phyloP scores from a whole-genome alignment of 805 yeast species.

The Myxozyma udenii region DNA sequence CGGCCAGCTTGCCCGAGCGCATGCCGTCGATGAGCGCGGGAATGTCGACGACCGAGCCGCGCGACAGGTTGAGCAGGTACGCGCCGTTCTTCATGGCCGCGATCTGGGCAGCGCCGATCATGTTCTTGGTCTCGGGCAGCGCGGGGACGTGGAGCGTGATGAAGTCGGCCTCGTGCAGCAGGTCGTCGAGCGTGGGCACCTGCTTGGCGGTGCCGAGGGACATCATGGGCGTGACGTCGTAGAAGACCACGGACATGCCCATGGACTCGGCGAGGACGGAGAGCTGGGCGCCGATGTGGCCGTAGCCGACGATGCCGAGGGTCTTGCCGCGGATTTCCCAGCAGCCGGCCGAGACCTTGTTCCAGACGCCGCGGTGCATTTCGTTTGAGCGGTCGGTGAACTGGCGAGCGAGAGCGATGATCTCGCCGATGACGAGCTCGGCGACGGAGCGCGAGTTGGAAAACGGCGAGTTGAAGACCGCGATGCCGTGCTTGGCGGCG shows the following conservation, averaged over 20 bases:
- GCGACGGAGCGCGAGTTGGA: slow-evolving; percentile 98
- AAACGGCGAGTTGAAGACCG: slow-evolving; percentile 97
- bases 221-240: slow-evolving; percentile 91
- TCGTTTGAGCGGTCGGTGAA: slow-evolving; percentile 94
- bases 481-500: slow-evolving; percentile 90
- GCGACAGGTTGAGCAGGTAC: slow-evolving; percentile 89
- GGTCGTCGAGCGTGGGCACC: slow-evolving; percentile 77
- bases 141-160: slow-evolving; percentile 94
- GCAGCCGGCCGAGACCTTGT: slow-evolving; percentile 89
- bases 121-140: slow-evolving; percentile 83
- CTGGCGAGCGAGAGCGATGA: slow-evolving; percentile 92
- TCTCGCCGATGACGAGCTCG: slow-evolving; percentile 92
- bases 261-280: slow-evolving; percentile 95
- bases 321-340: slow-evolving; percentile 99
- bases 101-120: slow-evolving; percentile 85
- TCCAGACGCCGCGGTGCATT: slow-evolving; percentile 96
- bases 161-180: slow-evolving; percentile 78
- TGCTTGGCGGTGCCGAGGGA: slow-evolving; percentile 95
- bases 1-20: slow-evolving; percentile 91
- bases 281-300: slow-evolving; percentile 96
- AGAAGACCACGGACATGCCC: slow-evolving; percentile 95
- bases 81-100: slow-evolving; percentile 96
- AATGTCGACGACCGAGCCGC: slow-evolving; percentile 97
- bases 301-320: slow-evolving; percentile 94
- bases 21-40: slow-evolving; percentile 89